These are phyloP conservation scores for Cryoendolithus antarcticus DNA, from an alignment of 2,329 filamentous ascomycete genomes.

Conservation along the genomic window DNA sequence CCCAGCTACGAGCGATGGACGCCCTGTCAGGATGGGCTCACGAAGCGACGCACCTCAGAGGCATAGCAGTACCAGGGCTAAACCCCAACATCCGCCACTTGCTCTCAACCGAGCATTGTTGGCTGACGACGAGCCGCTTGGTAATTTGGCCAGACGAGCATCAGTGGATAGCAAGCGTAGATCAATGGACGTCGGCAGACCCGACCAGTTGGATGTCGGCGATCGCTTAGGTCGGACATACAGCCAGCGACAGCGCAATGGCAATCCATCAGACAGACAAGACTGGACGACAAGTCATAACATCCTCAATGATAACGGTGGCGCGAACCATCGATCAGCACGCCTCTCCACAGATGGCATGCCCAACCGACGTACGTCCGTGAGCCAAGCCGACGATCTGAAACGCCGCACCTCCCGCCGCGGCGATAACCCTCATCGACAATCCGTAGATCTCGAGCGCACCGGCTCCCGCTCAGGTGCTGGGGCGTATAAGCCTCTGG, in stretches of 20 bases:
- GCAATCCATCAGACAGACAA: conserved; percentile 22
- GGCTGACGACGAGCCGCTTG: conserved; percentile 25
- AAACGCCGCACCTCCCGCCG: conserved; percentile 6
- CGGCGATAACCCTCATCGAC: conserved; percentile 3
- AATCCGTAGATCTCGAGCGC: conserved; percentile 29
- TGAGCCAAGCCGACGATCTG: conserved; percentile 7
- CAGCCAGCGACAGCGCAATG: conserved; percentile 31
- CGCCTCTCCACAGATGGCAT: no score
- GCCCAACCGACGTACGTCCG: neutral
- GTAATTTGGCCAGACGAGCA: conserved; percentile 12
- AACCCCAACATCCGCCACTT: no score
- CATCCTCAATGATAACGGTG: conserved; percentile 35
- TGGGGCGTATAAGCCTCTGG: conserved; percentile 45
- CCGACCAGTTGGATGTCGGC: conserved; percentile 32
- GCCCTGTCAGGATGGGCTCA: no score
- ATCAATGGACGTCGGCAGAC: conserved; percentile 6
- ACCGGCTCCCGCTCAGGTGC: conserved; percentile 29
- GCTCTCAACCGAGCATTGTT: conserved; percentile 8
- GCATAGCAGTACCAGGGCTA: no score
- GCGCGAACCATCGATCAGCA: neutral
- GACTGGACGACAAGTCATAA: conserved; percentile 47
- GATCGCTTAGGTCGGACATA: conserved; percentile 40
- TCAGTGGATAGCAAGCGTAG: conserved; percentile 1
- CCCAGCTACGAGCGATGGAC: conserved; percentile 1
- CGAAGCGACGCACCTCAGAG: no score